Evolutionary conservation across 768 basidiomycete genomes (phyloP), one percentile per base, ranked within the genome.

Genomic region (Pleurotus pulmonarius): DNA sequence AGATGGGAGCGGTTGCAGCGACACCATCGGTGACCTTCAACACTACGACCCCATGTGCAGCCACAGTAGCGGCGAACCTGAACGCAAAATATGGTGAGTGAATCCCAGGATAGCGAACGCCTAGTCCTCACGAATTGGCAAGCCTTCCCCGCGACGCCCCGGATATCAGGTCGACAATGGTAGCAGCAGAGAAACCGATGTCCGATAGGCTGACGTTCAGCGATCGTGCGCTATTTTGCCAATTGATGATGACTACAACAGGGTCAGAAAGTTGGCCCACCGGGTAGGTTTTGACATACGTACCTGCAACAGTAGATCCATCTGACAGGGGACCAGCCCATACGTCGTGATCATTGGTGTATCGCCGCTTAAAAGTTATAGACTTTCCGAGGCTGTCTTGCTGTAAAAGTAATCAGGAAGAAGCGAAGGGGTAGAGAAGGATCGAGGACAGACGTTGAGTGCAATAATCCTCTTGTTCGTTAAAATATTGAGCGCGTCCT

Each of bases 321-420:
- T 79, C 77, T 22, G 75, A 67, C 22, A 80, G 58, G n/a, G 76
- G 75, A 2, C 79, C 77, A 41, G 75, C 67, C 77, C 77, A 80
- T 11, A 79, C 73, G 59, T 80, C 79, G 54, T 75, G 70, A 57
- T 79, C 79, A 59, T 78, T 76, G 0, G 76, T 75, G 59, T 79
- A 79, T 45, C 79, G 74, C 45, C 78, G 74, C 60, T 67, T 75
- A 66, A 79, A 78, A 24, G 56, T 61, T 37, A 79, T 75, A 13
- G 77, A 76, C 63, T 68, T 73, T 24, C 77, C 79, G 16, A 78
- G 64, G 45, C 69, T 24, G 49, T 80, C 78, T 76, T 80, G 77
- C 77, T 79, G 56, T 29, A 40, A 52, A 39, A 12, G n/a, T 20
- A 8, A 12, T 18, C 45, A 53, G 18, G 26, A 11, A 49, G 20